phyloP scores from a whole-genome alignment of 495 filamentous ascomycete genomes.

The Friedmanniomyces simplex region DNA sequence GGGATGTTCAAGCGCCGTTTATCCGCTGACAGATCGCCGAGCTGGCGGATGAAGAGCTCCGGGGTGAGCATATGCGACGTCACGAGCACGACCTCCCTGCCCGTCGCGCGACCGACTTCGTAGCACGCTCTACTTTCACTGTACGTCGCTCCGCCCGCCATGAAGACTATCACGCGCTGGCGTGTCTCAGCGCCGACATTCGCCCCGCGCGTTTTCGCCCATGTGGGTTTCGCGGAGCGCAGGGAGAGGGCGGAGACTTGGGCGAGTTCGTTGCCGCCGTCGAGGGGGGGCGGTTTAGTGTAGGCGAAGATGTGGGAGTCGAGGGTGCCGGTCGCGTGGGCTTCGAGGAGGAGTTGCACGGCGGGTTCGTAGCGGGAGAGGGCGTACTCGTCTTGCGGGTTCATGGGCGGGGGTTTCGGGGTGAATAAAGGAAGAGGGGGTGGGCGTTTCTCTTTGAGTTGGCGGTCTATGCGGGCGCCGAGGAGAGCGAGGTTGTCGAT shows the following conservation, averaged over 20 bases:
- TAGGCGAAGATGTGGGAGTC: conserved; percentile 63
- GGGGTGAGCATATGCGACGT: conserved; percentile 87
- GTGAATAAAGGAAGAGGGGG: conserved; percentile 57
- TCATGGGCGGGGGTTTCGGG: conserved; percentile 39
- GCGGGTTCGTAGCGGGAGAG: conserved; percentile 49
- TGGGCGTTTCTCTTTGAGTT: conserved; percentile 64
- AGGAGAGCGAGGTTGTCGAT: conserved; percentile 73
- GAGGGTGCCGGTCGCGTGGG: conserved; percentile 46
- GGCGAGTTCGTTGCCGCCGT: not conserved
- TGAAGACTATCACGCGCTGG: conserved; percentile 87
- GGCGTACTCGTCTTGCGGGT: conserved; percentile 42
- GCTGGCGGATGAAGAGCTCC: conserved; percentile 64
- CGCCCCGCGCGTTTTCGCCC: conserved; percentile 66
- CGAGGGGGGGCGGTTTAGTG: conserved; percentile 55
- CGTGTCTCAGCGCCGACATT: conserved; percentile 61
- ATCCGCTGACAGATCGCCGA: conserved; percentile 66
- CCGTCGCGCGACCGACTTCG: conserved; percentile 59
- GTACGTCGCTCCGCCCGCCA: conserved; percentile 93
- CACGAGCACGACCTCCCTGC: conserved; percentile 75
- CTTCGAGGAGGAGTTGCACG: conserved; percentile 52
- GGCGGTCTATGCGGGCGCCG: conserved; percentile 62
- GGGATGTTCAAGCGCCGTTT: conserved; percentile 69
- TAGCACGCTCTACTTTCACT: conserved; percentile 83
- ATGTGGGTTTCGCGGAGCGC: conserved; percentile 81
- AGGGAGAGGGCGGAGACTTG: conserved; percentile 58